Percentiles rank a stretch among this genome's conserved stretches.
Conservation (phyloP, 2,329 filamentous ascomycete genomes). For the Aspergillus alliaceus region DNA sequence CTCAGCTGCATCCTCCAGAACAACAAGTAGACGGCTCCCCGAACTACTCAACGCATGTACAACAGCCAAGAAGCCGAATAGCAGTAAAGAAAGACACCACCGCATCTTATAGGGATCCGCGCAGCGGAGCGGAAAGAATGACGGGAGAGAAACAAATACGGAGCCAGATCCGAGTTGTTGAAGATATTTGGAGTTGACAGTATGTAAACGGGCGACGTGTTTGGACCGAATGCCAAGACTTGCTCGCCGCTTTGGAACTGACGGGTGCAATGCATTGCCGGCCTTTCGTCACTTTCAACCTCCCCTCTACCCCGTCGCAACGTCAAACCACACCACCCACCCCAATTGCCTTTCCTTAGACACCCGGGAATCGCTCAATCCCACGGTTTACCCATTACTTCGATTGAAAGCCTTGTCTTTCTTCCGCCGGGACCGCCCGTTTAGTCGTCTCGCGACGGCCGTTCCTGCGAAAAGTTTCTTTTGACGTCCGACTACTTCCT, state of each 20-base stretch:
- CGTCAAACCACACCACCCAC: slow-evolving; percentile 8
- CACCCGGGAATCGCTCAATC: not conserved
- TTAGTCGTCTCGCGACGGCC: not conserved
- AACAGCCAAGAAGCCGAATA: slow-evolving; percentile 58
- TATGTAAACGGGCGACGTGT: slow-evolving; percentile 44
- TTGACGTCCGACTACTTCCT: slow-evolving; percentile 18
- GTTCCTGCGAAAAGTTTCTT: slow-evolving; percentile 23
- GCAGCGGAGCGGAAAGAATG: slow-evolving; percentile 30
- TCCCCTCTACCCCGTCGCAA: slow-evolving; percentile 22
- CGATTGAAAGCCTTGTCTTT: not conserved
- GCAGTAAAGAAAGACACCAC: slow-evolving; percentile 69
- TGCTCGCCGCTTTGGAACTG: slow-evolving; percentile 19
- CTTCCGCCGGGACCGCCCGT: not conserved
- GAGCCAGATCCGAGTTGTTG: slow-evolving; percentile 2
- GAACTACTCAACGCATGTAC: slow-evolving; percentile 72
- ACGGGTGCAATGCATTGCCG: slow-evolving; percentile 26
- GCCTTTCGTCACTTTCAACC: slow-evolving; percentile 30
- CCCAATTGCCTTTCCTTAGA: not conserved
- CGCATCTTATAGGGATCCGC: slow-evolving; percentile 60
- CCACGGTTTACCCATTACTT: not conserved
- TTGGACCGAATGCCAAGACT: slow-evolving; percentile 44
- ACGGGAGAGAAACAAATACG: slow-evolving; percentile 10
- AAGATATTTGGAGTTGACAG: slow-evolving; percentile 19
- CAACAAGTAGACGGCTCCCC: slow-evolving; percentile 78
- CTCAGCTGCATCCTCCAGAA: slow-evolving; percentile 79